A percentile compares a stretch with the other conserved stretches of the same genome.
Evolutionary conservation across 305 asterid genomes (phyloP).

Genomic region (Fraxinus angustifolia): DNA sequence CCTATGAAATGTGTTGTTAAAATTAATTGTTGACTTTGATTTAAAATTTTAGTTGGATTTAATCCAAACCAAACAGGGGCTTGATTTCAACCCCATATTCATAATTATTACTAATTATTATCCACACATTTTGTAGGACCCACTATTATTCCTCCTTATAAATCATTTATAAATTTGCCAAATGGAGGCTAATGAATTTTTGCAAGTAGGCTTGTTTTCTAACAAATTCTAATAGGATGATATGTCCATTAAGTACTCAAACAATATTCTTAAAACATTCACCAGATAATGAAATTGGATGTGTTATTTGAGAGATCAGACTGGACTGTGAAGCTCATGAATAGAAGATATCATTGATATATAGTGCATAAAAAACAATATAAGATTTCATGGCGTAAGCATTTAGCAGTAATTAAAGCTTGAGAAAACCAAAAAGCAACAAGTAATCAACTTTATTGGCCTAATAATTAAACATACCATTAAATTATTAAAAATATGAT

Average conservation of each 20-base stretch:
- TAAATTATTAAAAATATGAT: no score
- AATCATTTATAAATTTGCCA: no score
- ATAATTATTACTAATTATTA: no score
- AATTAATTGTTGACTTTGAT: no score
- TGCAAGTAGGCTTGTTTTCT: neutral
- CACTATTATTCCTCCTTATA: no score
- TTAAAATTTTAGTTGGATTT: no score
- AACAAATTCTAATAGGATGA: conserved; percentile 2
- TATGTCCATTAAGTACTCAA: neutral
- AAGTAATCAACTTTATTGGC: neutral
- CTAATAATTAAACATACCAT: neutral
- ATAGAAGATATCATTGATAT: neutral
- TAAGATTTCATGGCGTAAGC: neutral
- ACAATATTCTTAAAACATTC: neutral
- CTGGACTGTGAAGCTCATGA: conserved; percentile 3
- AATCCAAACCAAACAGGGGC: no score
- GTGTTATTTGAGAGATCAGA: conserved; percentile 5
- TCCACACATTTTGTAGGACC: no score
- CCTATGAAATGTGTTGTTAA: no score
- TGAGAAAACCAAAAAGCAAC: conserved; percentile 2
- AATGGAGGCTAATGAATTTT: neutral
- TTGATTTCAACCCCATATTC: no score
- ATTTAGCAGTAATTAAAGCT: neutral
- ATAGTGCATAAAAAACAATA: neutral
- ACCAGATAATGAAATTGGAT: neutral